Base-by-base conservation (phyloP, 345 rosid species). In the Eucalyptus sp. region DNA sequence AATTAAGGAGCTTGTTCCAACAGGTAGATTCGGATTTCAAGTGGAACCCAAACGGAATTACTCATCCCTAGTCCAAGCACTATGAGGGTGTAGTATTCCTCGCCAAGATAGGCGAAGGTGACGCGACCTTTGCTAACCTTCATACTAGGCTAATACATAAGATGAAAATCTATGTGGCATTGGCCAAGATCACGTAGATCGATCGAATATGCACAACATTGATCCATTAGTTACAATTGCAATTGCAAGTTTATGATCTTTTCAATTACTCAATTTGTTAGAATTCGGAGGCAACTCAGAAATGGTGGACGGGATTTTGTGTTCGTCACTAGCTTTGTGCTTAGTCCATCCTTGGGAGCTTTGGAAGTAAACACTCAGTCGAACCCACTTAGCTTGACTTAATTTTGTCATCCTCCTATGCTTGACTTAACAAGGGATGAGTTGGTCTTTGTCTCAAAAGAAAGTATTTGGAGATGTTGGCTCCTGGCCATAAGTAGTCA, bases 1-100 rank as follows among this genome's bases (percentile, higher is more conserved):
- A 18, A 18, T 52, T 52, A 18, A 2, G 0, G 56, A 52, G 4
- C 2, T 52, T 52, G 56, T 18, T 52, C 0, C 1, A 18, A 18
- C 0, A 18, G 0, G 4, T 7, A 52, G 1, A 51, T 51, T 51
- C 2, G 17, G 0, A 4, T 17, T 51, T 9, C 22, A 51, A 51
- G 56, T 52, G 4, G 4, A 52, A 52, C 10, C 9, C 24, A 52
- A 0, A 52, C 2, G 3, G 2, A 52, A 18, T 51, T 8, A 0
- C 22, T 51, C 0, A 52, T 52, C 56, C 56, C 56, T 52, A 52
- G 2, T 52, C 8, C 41, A n/a, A n/a, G 41, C 6, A 64, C 41
- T 16, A 14, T 7, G 20, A 64, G 76, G 9, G 18, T n/a, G 31
- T 15, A n/a, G 17, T 37, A 14, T n/a, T 31, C 76, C 76, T n/a